These are phyloP conservation scores for Lotmaria passim DNA, from an alignment of 208 protist species.

Conservation along the genomic window DNA sequence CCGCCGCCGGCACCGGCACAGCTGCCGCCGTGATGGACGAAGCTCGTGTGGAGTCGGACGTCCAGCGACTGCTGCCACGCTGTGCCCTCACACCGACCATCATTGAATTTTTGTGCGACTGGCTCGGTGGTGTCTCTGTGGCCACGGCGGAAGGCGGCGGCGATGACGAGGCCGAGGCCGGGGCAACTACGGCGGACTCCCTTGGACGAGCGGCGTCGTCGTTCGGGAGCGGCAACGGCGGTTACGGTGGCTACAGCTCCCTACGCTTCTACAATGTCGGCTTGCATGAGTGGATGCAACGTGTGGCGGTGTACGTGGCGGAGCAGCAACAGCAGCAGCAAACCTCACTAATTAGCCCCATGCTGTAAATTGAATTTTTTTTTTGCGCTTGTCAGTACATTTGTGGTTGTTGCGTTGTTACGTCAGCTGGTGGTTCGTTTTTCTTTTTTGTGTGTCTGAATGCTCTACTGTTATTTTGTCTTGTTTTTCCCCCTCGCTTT, in stretches of 20 bases:
- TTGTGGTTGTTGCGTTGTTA: too few relatives aligned
- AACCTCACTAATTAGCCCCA: too few relatives aligned
- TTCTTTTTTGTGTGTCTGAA: too few relatives aligned
- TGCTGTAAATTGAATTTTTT: too few relatives aligned
- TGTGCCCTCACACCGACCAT: slow-evolving; percentile 57
- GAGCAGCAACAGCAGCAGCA: slow-evolving; percentile 36
- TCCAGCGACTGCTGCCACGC: slow-evolving; percentile 61
- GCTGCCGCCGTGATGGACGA: slow-evolving; percentile 63
- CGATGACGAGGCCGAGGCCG: slow-evolving; percentile 14
- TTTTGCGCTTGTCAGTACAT: too few relatives aligned
- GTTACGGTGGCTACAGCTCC: slow-evolving; percentile 26
- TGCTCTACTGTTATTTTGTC: too few relatives aligned
- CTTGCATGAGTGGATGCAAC: slow-evolving; percentile 79
- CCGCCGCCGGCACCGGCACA: slow-evolving; percentile 55
- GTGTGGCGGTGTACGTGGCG: slow-evolving; percentile 53
- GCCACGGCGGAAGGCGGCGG: slow-evolving; percentile 5
- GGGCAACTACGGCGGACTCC: neutral
- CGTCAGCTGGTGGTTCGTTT: too few relatives aligned
- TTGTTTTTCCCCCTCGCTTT: too few relatives aligned
- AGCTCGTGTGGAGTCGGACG: slow-evolving; percentile 56
- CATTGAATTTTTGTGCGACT: slow-evolving; percentile 57
- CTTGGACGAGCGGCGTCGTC: neutral
- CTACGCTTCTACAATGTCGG: slow-evolving; percentile 59
- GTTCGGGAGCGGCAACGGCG: slow-evolving; percentile 2
- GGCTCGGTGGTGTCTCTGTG: slow-evolving; percentile 27